Percentiles rank a stretch among this genome's conserved stretches.
These are phyloP conservation scores for Goffeauzyma gilvescens DNA, from an alignment of 768 basidiomycete species.

Conservation along the genomic window DNA sequence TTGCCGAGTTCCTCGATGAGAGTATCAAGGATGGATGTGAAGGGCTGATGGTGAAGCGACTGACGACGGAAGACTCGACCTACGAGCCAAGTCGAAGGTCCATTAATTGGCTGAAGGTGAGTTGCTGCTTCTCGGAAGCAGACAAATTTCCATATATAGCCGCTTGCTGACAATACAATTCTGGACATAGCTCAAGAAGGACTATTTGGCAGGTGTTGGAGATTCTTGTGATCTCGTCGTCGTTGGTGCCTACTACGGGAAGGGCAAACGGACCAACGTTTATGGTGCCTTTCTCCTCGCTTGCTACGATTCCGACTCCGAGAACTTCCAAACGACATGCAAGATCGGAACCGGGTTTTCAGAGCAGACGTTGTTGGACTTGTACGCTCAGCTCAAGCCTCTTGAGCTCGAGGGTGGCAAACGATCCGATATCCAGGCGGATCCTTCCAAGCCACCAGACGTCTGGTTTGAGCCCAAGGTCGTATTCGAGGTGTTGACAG, in stretches of 20 bases:
- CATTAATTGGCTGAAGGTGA: conserved; percentile 94
- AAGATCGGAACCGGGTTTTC: conserved; percentile 98
- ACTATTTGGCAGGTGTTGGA: conserved; percentile 86
- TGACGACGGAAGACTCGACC: conserved; percentile 72
- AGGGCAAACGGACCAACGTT: conserved; percentile 90
- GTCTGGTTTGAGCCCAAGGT: conserved; percentile 94
- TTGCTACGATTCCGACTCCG: conserved; percentile 83
- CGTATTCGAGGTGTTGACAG: conserved; percentile 96
- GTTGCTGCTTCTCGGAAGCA: conserved; percentile 1
- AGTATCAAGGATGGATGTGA: conserved; percentile 97
- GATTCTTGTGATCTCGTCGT: conserved; percentile 95
- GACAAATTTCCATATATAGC: no score
- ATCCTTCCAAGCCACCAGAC: conserved; percentile 76
- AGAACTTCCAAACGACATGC: conserved; percentile 70
- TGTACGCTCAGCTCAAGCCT: conserved; percentile 55
- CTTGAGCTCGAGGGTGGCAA: conserved; percentile 43
- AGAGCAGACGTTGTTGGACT: conserved; percentile 65
- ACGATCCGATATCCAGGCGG: conserved; percentile 64
- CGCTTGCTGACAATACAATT: not conserved
- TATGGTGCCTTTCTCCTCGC: conserved; percentile 96
- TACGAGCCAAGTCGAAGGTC: conserved; percentile 91
- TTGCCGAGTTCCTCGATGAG: conserved; percentile 82
- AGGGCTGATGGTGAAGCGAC: conserved; percentile 98
- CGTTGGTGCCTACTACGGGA: conserved; percentile 92
- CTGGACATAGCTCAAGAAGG: conserved; percentile 73